Conservation (phyloP, 345 rosid species). For the Dimocarpus longan region DNA sequence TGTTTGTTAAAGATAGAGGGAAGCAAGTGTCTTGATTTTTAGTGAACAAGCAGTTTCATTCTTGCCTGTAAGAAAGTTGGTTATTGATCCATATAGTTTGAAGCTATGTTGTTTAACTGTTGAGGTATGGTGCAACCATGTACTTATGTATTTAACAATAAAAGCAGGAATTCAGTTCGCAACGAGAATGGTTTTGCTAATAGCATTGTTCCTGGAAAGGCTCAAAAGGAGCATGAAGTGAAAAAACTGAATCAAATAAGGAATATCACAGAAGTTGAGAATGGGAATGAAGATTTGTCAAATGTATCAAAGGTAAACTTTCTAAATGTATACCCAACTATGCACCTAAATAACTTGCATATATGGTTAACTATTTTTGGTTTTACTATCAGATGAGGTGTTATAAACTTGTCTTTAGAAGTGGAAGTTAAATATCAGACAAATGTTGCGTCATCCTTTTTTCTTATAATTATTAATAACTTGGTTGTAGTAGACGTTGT, state of each 20-base stretch:
- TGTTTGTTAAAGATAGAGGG: background rate
- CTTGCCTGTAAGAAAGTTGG: background rate
- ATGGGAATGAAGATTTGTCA: conserved; percentile 27
- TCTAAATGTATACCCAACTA: background rate
- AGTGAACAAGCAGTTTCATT: background rate
- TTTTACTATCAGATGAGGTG: background rate
- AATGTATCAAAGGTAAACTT: conserved; percentile 34
- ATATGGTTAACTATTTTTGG: background rate
- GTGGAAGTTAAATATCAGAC: background rate
- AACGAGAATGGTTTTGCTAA: conserved; percentile 35
- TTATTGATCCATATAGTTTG: background rate
- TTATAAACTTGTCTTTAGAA: conserved; percentile 2
- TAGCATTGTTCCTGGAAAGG: conserved; percentile 29
- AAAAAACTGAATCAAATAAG: conserved; percentile 24
- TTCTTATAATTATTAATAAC: background rate
- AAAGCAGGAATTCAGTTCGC: conserved; percentile 38
- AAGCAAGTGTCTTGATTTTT: background rate
- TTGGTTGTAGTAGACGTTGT: conserved; percentile 13
- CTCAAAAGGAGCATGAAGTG: conserved; percentile 38
- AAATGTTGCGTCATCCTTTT: background rate
- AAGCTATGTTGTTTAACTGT: background rate
- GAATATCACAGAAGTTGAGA: conserved; percentile 33
- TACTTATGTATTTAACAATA: conserved; percentile 22
- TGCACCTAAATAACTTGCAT: background rate
- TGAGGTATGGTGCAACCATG: background rate